Conservation (phyloP, 345 rosid genomes). For the Cochlearia excelsa region DNA sequence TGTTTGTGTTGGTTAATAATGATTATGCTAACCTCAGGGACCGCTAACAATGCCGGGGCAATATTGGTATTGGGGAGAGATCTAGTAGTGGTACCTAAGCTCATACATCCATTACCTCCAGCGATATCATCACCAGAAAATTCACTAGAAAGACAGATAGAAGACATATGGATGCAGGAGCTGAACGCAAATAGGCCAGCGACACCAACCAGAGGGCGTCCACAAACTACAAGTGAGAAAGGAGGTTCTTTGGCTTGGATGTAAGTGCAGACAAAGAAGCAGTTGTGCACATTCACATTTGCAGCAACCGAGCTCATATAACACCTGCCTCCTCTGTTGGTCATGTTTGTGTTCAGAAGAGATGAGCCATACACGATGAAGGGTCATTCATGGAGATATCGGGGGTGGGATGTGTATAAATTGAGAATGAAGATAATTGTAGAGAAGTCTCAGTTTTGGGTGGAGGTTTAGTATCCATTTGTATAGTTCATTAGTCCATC, state of each 20-base stretch:
- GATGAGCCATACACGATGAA: no score
- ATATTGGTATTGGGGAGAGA: constrained; percentile 90
- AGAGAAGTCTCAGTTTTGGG: no score
- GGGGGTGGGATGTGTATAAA: no score
- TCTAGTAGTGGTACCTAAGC: constrained; percentile 89
- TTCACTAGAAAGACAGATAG: constrained; percentile 69
- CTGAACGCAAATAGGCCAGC: constrained; percentile 90
- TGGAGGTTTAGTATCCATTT: no score
- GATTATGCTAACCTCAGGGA: constrained; percentile 44
- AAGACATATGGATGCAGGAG: constrained; percentile 99
- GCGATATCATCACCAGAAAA: constrained; percentile 63
- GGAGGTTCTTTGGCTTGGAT: constrained; percentile 87
- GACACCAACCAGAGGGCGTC: constrained; percentile 90
- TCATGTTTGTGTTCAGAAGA: no score
- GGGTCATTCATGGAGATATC: no score
- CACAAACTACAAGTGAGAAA: constrained; percentile 60
- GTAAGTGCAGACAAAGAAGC: constrained; percentile 28
- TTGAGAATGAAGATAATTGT: no score
- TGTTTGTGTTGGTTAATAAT: background rate
- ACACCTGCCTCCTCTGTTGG: constrained; percentile 12
- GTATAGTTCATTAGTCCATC: no score
- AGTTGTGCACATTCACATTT: background rate
- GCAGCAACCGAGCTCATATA: constrained; percentile 4
- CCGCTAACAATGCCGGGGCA: constrained; percentile 94
- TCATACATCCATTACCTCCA: constrained; percentile 89